Base-by-base conservation (phyloP, 805 yeast genomes). In the Cyberlindnera meyerae region DNA sequence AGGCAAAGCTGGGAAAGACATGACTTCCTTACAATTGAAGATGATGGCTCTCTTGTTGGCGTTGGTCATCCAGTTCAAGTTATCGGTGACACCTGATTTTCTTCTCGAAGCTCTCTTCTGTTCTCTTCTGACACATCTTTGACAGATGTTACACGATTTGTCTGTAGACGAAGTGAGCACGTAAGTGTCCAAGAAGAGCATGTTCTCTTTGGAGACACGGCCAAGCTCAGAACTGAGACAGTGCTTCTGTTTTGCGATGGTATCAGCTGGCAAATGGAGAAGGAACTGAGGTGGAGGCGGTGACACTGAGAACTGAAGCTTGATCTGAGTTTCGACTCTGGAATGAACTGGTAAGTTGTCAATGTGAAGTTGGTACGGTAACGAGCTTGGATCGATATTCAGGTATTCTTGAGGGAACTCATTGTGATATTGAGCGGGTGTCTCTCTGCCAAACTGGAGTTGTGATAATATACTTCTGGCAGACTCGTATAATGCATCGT, bases 261-360 rank as follows among this genome's bases (percentile, higher is more conserved):
- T 77, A 57, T 88, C 95, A 38, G 86, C 73, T 6, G 97, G 95
- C 31, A 93, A 62, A 56, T 86, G 93, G 24, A 93, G 62, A 34
- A 85, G 62, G 34, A 71, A 68, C 49, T 86, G 82, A 5, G 75
- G 70, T 1, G 95, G 95, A 1, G 90, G 76, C 1, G 96, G 95
- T 21, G 78, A 70, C 29, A 90, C 64, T 8, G 71, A 57, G 15
- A 90, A 61, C 29, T 71, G 70, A 29, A 94, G 65, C 58, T 87
- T 89, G 55, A 93, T 86, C 62, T 93, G 98, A 12, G 97, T 90
- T 61, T 90, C 98, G 6, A 90, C 98, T 47, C 98, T 75, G 11
- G 96, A 86, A 48, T 77, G 79, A 5, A 74, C 63, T 2, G 97
- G 97, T 30, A 90, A 66, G 34, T 79, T 82, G 7, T 68, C 58